These are phyloP conservation scores for Cymbopogon citratus DNA, from an alignment of 176 grass and related monocot genomes.

Conservation along the genomic window DNA sequence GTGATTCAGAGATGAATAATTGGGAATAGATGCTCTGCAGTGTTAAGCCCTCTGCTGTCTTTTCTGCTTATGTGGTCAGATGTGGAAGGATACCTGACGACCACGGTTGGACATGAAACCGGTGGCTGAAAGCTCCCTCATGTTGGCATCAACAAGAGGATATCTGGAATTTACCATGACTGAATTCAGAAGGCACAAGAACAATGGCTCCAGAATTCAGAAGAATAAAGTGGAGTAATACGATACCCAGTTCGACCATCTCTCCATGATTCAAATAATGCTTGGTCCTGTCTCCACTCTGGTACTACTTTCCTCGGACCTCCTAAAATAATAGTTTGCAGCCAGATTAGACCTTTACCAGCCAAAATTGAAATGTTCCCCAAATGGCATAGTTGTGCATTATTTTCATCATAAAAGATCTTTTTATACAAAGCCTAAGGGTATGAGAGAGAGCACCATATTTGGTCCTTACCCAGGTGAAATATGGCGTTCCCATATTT, in stretches of 20 bases:
- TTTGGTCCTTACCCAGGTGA: conserved; percentile 61
- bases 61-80: not conserved
- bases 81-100: conserved; percentile 43
- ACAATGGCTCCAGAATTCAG: not conserved
- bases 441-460: not conserved
- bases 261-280: conserved; percentile 74
- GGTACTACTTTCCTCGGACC: conserved; percentile 67
- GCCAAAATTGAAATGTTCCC: not conserved
- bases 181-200: not conserved
- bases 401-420: not conserved
- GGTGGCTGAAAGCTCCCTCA: conserved; percentile 75
- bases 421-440: not conserved
- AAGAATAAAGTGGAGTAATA: not conserved
- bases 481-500: conserved; percentile 94
- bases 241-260: conserved; percentile 71
- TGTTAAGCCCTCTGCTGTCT: not conserved
- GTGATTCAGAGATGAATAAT: not conserved
- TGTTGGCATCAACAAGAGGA: conserved; percentile 92
- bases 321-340: conserved; percentile 33
- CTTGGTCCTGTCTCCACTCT: conserved; percentile 69
- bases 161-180: conserved; percentile 45
- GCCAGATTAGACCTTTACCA: not conserved
- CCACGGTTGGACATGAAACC: conserved; percentile 95
- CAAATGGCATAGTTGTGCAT: not conserved
- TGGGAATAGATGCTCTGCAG: not conserved